Percentiles rank a stretch among this genome's conserved stretches.
Evolutionary conservation across 768 basidiomycete species (phyloP).

Genomic region (Russula foetens): DNA sequence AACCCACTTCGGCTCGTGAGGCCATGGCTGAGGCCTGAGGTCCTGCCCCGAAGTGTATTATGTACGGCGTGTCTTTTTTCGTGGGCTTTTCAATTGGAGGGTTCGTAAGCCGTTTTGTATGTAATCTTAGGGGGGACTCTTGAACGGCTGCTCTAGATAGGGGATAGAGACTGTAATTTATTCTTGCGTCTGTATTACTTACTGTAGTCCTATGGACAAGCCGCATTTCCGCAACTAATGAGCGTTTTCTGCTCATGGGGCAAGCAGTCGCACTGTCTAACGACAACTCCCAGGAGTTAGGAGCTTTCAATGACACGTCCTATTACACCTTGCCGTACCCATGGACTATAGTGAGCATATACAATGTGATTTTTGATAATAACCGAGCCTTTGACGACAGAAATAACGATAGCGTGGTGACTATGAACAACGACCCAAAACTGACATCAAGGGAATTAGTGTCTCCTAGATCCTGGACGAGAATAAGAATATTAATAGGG

Average conservation of each 20-base stretch:
- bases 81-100: background rate
- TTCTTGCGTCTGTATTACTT: background rate
- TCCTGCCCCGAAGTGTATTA: background rate
- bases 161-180: no score
- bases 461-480: background rate
- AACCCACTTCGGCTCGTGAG: background rate
- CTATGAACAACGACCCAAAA: background rate
- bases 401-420: background rate
- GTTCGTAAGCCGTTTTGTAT: background rate
- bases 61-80: background rate
- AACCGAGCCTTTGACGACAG: background rate
- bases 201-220: background rate
- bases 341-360: background rate
- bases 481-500: no score
- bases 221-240: background rate
- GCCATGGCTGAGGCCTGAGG: background rate
- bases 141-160: background rate
- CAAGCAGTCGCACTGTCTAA: no score
- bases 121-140: background rate
- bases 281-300: background rate
- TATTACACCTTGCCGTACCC: background rate
- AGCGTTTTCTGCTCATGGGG: background rate
- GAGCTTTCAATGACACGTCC: background rate
- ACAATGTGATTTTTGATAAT: background rate
- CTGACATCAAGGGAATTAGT: background rate